phyloP scores from a whole-genome alignment of 495 filamentous ascomycete species.

The Xylaria bambusicola region DNA sequence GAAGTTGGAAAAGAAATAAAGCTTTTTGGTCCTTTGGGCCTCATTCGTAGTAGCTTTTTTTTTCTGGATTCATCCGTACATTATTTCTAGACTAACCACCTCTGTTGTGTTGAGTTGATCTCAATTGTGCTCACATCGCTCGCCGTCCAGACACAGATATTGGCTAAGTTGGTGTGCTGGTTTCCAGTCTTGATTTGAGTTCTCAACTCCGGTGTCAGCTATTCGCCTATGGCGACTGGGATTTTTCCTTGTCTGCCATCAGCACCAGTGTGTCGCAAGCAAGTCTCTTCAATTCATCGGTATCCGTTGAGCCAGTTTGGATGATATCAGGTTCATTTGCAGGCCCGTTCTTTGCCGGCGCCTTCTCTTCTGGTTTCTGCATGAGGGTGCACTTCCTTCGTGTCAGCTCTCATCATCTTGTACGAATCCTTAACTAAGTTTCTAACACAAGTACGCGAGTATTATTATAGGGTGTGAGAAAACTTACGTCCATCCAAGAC shows the following conservation, averaged over 20 bases:
- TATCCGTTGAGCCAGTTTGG: neutral
- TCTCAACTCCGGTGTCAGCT: no score
- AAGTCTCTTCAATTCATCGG: neutral
- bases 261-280: neutral
- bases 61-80: no score
- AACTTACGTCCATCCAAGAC: conserved; percentile 14
- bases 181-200: no score
- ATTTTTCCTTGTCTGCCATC: neutral
- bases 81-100: no score
- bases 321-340: neutral
- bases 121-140: no score
- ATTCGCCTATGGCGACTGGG: neutral
- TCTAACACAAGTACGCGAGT: neutral
- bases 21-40: no score
- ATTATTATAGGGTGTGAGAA: neutral
- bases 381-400: conserved; percentile 11
- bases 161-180: no score
- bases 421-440: neutral
- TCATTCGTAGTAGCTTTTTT: no score
- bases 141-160: no score
- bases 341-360: neutral
- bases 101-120: no score
- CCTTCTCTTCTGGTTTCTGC: neutral
- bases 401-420: neutral
- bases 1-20: no score